These are phyloP conservation scores for Lasiosphaeriaceae sp. DNA, from an alignment of 495 filamentous ascomycete genomes.

Conservation along the genomic window DNA sequence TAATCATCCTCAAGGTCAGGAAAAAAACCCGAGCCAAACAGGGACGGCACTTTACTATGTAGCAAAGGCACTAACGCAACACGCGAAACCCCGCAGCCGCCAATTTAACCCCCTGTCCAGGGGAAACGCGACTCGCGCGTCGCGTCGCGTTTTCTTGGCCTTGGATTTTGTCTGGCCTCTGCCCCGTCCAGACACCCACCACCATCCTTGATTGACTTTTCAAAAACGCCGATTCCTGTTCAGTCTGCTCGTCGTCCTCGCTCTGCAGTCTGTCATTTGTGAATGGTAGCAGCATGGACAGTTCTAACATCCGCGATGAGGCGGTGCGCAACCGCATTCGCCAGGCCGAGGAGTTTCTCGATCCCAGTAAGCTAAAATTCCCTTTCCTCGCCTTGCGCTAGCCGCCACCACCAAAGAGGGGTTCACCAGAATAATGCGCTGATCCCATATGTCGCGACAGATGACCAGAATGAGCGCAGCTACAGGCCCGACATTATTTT, in stretches of 20 bases:
- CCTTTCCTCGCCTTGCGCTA: neutral
- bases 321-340: slow-evolving; percentile 75
- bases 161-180: neutral
- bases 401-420: too few relatives aligned
- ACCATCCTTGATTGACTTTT: neutral
- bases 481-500: slow-evolving; percentile 84
- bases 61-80: too few relatives aligned
- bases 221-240: neutral
- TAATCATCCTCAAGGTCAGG: too few relatives aligned
- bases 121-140: slow-evolving; percentile 23
- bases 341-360: slow-evolving; percentile 77
- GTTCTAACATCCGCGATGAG: slow-evolving; percentile 72
- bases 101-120: slow-evolving; percentile 30
- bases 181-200: neutral
- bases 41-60: too few relatives aligned
- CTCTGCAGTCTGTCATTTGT: slow-evolving; percentile 9
- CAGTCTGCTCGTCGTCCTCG: neutral
- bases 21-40: too few relatives aligned
- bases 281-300: slow-evolving; percentile 55
- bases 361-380: slow-evolving; percentile 60
- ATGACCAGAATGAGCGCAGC: slow-evolving; percentile 59
- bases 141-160: slow-evolving; percentile 22
- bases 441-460: slow-evolving; percentile 26
- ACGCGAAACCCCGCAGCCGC: too few relatives aligned
- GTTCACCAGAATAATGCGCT: too few relatives aligned